Base-by-base conservation (phyloP, 2,329 filamentous ascomycete species). In the Venturia pyrina region DNA sequence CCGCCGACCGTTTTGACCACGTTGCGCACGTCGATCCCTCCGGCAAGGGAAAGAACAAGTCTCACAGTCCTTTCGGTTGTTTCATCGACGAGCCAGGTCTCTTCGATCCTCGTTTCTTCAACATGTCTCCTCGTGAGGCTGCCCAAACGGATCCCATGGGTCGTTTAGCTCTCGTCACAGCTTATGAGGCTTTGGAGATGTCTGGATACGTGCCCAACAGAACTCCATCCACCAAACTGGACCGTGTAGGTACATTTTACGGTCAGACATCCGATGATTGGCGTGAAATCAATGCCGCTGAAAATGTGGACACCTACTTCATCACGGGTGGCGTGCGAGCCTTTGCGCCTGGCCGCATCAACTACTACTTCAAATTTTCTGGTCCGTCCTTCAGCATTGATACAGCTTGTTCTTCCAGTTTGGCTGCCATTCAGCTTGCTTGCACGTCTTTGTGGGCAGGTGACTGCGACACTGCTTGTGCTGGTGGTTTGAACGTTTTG, bases 61-160 rank as follows among this genome's bases (percentile, higher is more conserved):
- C 85, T 65, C 87, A 90, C 75, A 91, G 89, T 1, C 88, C 87
- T 3, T 91, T 86, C 70, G 89, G 89, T 19, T 90, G 88, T 78
- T 92, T 87, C 77, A 84, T 91, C 69, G 86, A 91, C 68, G 84
- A 91, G 68, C 89, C 89, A 0, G 89, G 89, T 65, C 80, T 89
- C 61, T 93, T 93, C 72, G 90, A 93, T 71, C 87, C 89, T n/a
- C 82, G 87, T 0, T 93, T 93, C 78, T 93, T 93, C 83, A 91
- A 91, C 76, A 92, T 93, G 87, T 92, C 89, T 44, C 89, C 89
- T 6, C 85, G 89, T 70, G 89, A 93, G 76, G 90, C 90, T 37
- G 84, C 86, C 63, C 89, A 92, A 73, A 91, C 89, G 1, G 90
- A 93, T 73, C 90, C 90, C 0, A 91, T 91, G 83, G 89, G 91